Percentiles rank a stretch among this genome's conserved stretches.
phyloP scores from a whole-genome alignment of 208 protist genomes.

The Tritrichomonas foetus region DNA sequence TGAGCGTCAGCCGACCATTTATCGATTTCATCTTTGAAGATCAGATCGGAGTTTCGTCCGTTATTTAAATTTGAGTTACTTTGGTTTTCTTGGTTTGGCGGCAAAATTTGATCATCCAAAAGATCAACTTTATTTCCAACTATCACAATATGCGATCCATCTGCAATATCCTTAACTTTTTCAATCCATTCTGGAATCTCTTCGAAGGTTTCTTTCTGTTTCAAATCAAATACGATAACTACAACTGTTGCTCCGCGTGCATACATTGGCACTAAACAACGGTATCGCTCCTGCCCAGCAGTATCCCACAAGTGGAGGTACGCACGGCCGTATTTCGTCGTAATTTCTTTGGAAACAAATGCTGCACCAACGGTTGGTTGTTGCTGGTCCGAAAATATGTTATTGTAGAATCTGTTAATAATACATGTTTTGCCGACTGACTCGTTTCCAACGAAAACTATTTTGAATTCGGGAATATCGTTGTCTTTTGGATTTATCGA shows the following conservation, averaged over 20 bases:
- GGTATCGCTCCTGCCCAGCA: background rate
- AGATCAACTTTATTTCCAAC: constrained; percentile 7
- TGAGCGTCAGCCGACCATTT: background rate
- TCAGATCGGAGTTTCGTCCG: background rate
- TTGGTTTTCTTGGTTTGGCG: too few species aligned
- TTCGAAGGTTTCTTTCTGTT: background rate
- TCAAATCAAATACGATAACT: background rate
- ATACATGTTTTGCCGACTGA: background rate
- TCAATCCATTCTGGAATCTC: background rate
- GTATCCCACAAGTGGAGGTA: background rate
- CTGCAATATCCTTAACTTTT: background rate
- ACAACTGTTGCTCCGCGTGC: background rate
- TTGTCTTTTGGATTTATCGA: too few species aligned
- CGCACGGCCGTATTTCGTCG: background rate
- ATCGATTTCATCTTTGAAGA: background rate
- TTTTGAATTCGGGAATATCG: background rate
- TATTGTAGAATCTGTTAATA: background rate
- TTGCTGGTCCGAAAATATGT: background rate
- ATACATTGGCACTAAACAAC: background rate
- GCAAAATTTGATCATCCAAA: too few species aligned
- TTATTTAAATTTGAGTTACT: too few species aligned
- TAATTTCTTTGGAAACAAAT: background rate
- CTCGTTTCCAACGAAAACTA: background rate
- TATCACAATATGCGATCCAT: background rate
- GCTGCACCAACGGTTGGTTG: background rate